Conservation (phyloP, 129 eudicot species). For the Tagetes erecta region DNA sequence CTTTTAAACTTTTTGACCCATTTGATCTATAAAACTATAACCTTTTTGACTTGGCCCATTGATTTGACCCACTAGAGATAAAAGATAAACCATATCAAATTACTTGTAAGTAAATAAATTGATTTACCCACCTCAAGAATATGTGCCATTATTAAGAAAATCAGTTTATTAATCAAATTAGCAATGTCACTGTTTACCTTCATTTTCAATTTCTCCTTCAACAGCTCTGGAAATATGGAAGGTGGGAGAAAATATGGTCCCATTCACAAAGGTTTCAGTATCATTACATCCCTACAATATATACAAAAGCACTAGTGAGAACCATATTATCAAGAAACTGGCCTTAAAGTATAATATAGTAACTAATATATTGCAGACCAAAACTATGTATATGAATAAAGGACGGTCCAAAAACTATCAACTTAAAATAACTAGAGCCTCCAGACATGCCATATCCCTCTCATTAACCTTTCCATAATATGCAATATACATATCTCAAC, state of each 20-base stretch:
- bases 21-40: neutral
- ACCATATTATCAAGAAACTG: neutral
- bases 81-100: neutral
- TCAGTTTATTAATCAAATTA: constrained; percentile 18
- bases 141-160: neutral
- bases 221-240: constrained; percentile 62
- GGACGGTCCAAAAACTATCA: neutral
- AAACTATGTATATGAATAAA: neutral
- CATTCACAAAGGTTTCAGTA: constrained; percentile 41
- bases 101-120: neutral
- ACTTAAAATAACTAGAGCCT: neutral
- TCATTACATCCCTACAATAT: constrained; percentile 48
- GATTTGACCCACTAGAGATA: constrained; percentile 7
- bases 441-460: neutral
- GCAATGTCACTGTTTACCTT: constrained; percentile 42
- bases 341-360: neutral
- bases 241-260: constrained; percentile 87
- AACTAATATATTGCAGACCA: neutral
- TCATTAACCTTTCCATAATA: neutral
- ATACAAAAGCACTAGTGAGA: constrained; percentile 11
- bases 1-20: neutral
- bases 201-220: constrained; percentile 58
- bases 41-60: neutral
- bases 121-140: neutral
- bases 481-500: neutral